Percentiles rank a stretch among this genome's conserved stretches.
phyloP scores from a whole-genome alignment of 768 basidiomycete species.

The Mycena amicta region DNA sequence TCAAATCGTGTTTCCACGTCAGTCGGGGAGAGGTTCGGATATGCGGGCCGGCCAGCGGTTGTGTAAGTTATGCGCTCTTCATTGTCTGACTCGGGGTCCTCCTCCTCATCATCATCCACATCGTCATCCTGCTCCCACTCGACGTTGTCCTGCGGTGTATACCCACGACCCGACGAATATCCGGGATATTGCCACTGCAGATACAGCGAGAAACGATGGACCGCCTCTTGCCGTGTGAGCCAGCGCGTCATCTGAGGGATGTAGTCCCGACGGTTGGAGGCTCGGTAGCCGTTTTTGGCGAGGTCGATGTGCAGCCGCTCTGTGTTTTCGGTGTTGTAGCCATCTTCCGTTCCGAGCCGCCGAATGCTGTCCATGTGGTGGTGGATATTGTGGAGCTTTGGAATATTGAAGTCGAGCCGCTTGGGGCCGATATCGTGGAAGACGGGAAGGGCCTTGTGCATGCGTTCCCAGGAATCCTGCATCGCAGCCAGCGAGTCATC shows the following conservation, averaged over 20 bases:
- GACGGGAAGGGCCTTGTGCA: conserved; percentile 29
- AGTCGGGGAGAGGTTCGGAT: background rate
- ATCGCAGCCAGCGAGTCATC: conserved; percentile 24
- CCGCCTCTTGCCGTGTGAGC: conserved; percentile 32
- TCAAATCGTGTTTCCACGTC: background rate
- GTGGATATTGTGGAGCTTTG: conserved; percentile 32
- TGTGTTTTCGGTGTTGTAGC: conserved; percentile 31
- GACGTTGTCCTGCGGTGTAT: background rate
- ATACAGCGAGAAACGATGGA: background rate
- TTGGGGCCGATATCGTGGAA: conserved; percentile 25
- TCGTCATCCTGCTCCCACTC: background rate
- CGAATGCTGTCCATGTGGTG: conserved; percentile 30
- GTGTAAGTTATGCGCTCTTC: background rate
- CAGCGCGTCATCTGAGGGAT: conserved; percentile 37
- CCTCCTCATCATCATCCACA: background rate
- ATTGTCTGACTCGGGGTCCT: background rate
- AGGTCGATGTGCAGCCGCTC: conserved; percentile 42
- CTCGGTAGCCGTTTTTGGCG: conserved; percentile 33
- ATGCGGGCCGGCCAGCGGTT: background rate
- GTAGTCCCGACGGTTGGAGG: conserved; percentile 28
- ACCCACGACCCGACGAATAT: background rate
- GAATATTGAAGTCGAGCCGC: conserved; percentile 34
- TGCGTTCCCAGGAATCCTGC: conserved; percentile 18
- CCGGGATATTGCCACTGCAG: background rate
- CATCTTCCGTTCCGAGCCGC: conserved; percentile 25